Evolutionary conservation across 805 yeast genomes (phyloP), one percentile per base, ranked within the genome.

Genomic region (Cyberlindnera mrakii): DNA sequence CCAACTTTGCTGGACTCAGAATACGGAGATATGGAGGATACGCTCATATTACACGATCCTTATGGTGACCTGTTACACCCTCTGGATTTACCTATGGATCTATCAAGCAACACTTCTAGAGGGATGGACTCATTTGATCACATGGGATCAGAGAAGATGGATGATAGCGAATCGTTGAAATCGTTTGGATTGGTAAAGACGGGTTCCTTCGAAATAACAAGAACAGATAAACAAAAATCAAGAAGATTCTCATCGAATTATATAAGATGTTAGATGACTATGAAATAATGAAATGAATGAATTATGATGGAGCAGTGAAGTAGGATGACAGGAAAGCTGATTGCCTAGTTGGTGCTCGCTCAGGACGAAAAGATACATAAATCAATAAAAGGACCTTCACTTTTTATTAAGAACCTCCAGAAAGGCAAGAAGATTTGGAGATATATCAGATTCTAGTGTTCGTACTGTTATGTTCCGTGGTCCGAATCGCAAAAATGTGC

Each of bases 31-130:
- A 15, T 16, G 3, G 17, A 40, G 14, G 45, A 44, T 9, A 31
- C 42, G 6, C 37, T 42, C 6, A 31, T 42, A n/a, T 40, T 42
- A n/a, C 25, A 15, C 32, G 39, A 36, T 11, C 62, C 59, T 8
- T 57, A 57, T 27, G 52, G 43, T 19, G 42, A 49, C 27, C 9
- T 53, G 10, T 33, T 45, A 13, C 61, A 55, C 40, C 60, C 60
- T 11, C 20, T 53, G 46, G 61, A 55, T 33, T 44, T 57, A 7
- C 27, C 27, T 23, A 23, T 23, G 27, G 27, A 23, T 10, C 27
- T 23, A 6, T 23, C 11, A 3, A 23, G 27, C 9, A 10, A 43
- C 31, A 9, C 33, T 33, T 8, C 30, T 7, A 30, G 17, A 30
- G 17, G 11, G 17, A 30, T 14, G 33, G 4, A 30, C 16, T n/a